Conservation (phyloP, 2,329 filamentous ascomycete genomes). For the Colletotrichum sp. region DNA sequence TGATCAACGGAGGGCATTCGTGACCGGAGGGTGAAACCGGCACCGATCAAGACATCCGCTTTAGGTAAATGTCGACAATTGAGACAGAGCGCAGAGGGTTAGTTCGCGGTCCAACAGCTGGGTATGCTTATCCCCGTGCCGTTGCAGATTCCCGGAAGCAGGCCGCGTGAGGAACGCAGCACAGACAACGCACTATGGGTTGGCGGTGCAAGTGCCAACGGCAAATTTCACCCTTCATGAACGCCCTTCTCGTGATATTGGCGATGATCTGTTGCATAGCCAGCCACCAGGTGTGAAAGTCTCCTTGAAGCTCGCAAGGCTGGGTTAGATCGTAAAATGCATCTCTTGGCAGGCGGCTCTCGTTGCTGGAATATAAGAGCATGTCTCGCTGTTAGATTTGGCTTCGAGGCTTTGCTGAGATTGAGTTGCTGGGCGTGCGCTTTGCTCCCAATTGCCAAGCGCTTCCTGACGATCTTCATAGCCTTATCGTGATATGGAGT, state of each 20-base stretch:
- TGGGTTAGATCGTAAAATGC: neutral
- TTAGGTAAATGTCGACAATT: neutral
- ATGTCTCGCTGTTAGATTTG: neutral
- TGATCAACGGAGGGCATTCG: neutral
- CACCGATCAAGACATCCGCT: neutral
- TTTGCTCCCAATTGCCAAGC: slow-evolving; percentile 19
- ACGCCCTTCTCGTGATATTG: neutral
- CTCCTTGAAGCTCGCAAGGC: neutral
- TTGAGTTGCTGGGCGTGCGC: slow-evolving; percentile 13
- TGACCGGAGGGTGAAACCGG: neutral
- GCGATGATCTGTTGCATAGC: neutral
- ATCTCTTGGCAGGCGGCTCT: neutral
- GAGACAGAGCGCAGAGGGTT: neutral
- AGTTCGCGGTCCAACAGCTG: neutral
- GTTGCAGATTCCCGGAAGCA: slow-evolving; percentile 9
- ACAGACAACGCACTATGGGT: slow-evolving; percentile 1
- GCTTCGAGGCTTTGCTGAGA: neutral
- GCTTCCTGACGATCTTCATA: slow-evolving; percentile 4
- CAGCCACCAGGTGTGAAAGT: neutral
- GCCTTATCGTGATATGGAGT: neutral
- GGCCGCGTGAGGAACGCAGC: neutral
- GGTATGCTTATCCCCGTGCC: slow-evolving; percentile 4
- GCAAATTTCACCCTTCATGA: neutral
- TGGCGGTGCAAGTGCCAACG: neutral
- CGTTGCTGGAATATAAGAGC: neutral